Conservation (phyloP, 2,329 filamentous ascomycete species). For the Claviceps humidiphila region DNA sequence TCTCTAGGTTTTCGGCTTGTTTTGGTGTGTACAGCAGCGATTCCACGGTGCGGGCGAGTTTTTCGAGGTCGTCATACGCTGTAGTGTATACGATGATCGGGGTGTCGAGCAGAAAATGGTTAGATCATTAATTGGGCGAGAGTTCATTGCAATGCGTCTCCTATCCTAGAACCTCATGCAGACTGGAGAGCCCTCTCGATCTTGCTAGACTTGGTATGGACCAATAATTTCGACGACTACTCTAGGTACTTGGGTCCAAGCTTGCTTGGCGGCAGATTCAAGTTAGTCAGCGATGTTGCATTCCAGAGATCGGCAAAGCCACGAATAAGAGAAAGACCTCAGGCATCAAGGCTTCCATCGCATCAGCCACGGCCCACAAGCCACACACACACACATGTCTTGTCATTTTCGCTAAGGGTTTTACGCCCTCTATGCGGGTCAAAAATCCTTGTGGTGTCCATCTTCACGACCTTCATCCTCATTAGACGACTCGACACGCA, state of each 20-base stretch:
- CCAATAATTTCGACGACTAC: background rate
- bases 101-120: background rate
- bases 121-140: background rate
- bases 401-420: constrained; percentile 20
- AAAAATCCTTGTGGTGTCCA: constrained; percentile 21
- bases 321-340: background rate
- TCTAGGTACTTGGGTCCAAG: background rate
- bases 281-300: background rate
- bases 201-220: background rate
- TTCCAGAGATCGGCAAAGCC: background rate
- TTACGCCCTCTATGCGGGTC: constrained; percentile 22
- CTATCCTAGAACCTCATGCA: constrained; percentile 6
- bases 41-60: too few relatives aligned
- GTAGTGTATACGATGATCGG: background rate
- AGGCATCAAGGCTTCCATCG: background rate
- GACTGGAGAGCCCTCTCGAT: background rate
- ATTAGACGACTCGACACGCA: constrained; percentile 25
- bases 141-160: constrained; percentile 8
- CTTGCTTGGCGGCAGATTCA: background rate
- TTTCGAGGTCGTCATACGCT: too few relatives aligned
- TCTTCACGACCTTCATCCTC: constrained; percentile 20
- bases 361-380: background rate
- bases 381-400: background rate
- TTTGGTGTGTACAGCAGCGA: too few relatives aligned
- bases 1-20: too few relatives aligned